Conservation (phyloP, 441 rosid species). For the Brassica balearica region DNA sequence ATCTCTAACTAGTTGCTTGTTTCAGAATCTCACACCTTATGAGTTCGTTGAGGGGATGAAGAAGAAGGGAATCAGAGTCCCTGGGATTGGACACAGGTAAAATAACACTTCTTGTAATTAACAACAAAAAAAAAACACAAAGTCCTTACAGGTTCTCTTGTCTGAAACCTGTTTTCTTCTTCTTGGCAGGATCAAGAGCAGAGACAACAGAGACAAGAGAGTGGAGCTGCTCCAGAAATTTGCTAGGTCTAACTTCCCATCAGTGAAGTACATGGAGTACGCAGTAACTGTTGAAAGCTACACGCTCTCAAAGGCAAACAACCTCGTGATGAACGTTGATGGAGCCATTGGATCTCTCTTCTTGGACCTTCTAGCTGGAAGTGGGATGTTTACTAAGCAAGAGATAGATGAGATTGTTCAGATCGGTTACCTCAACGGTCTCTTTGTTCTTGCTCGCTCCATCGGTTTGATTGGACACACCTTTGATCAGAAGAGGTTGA, state of each 20-base stretch:
- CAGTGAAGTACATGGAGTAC: conserved; percentile 94
- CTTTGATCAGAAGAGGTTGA: conserved; percentile 90
- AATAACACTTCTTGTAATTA: conserved; percentile 14
- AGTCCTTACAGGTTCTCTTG: not conserved
- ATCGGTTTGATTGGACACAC: conserved; percentile 90
- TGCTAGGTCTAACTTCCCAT: conserved; percentile 88
- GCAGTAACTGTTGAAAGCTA: conserved; percentile 89
- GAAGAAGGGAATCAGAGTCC: conserved; percentile 98
- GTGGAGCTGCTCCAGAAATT: conserved; percentile 88
- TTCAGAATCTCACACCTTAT: conserved; percentile 82
- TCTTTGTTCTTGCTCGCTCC: conserved; percentile 89
- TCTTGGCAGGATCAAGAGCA: conserved; percentile 80
- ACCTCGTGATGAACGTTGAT: conserved; percentile 85
- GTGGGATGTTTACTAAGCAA: conserved; percentile 90
- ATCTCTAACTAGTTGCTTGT: conserved; percentile 30
- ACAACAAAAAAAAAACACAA: not conserved
- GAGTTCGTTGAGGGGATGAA: conserved; percentile 96
- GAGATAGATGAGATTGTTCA: conserved; percentile 90
- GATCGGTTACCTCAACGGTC: conserved; percentile 92
- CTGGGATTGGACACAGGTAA: conserved; percentile 97
- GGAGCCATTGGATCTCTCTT: conserved; percentile 96
- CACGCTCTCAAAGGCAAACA: conserved; percentile 87
- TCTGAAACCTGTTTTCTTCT: conserved; percentile 17
- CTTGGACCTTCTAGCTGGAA: conserved; percentile 96
- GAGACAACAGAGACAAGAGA: conserved; percentile 96